Base-by-base conservation (phyloP, 768 basidiomycete species). In the Collybia sordida region DNA sequence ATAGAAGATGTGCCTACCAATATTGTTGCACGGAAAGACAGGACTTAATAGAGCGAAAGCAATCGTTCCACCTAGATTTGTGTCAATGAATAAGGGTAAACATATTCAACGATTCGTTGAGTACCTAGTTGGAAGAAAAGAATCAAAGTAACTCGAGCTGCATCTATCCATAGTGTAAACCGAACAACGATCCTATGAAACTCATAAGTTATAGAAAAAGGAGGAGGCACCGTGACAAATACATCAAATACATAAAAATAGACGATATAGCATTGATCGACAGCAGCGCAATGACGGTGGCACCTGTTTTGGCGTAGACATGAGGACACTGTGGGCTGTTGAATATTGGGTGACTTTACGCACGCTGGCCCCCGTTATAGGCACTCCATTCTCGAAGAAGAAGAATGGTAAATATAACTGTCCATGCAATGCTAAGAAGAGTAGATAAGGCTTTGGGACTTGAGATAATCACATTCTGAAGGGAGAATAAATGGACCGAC, bases 131-230 rank as follows among this genome's bases (percentile, higher is more conserved):
- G 64, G 45, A 66, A 63, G n/a, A 65, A 38, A 38, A 72, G 51
- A 45, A 72, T 54, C 49, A 67, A 54, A 14, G 56, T 55, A 27
- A 69, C 55, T 1, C 70, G 65, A 39, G 62, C 60, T 40, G 64
- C 70, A 52, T 73, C 72, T 40, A 69, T 57, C 70, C 67, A 69
- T 21, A 71, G 56, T n/a, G 59, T 64, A 53, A 72, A 73, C 42
- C 59, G 65, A 34, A 72, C 66, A 31, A 73, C 69, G 19, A 71
- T 66, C 73, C 72, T 75, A 45, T 6, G 9, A 24, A 27, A 49
- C 39, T 21, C 41, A 24, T 28, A 3, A 35, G 21, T 31, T 23
- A n/a, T 6, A 5, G 12, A 15, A 22, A 38, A 31, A 46, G 12
- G 17, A 40, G 15, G 19, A 39, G 28, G 19, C 37, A n/a, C 24